phyloP scores from a whole-genome alignment of 169 alveolate species.

The Eimeria acervulina region DNA sequence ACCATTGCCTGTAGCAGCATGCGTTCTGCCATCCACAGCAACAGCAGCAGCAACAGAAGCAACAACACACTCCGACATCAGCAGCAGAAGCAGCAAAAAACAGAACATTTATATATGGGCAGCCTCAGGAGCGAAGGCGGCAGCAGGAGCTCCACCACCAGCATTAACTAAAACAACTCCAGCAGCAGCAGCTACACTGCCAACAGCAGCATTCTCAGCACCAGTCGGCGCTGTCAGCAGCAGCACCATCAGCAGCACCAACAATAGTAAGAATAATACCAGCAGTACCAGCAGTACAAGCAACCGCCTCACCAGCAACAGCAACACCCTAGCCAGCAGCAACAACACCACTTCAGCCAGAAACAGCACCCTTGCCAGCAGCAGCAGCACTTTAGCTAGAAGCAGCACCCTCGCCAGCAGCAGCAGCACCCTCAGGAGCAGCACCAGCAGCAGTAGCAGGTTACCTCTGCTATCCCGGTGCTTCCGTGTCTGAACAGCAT shows the following conservation, averaged over 20 bases:
- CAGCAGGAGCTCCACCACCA: too few species aligned
- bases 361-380: neutral
- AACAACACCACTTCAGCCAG: neutral
- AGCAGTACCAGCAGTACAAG: conserved; percentile 21
- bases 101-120: too few species aligned
- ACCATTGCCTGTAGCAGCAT: too few species aligned
- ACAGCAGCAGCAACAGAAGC: neutral
- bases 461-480: conserved; percentile 87
- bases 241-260: too few species aligned
- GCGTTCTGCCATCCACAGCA: neutral
- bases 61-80: too few species aligned
- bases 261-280: neutral
- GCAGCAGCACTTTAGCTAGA: neutral
- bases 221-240: neutral
- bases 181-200: too few species aligned
- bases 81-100: too few species aligned
- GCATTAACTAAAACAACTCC: too few species aligned
- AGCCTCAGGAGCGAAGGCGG: too few species aligned
- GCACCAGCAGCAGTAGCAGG: conserved; percentile 17
- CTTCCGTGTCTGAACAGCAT: conserved; percentile 89
- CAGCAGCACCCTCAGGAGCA: neutral
- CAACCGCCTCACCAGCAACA: too few species aligned
- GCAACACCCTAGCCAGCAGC: conserved; percentile 10
- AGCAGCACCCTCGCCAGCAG: neutral
- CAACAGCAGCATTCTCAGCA: neutral